Conservation (phyloP, 2,329 filamentous ascomycete species). For the Aspergillus sp. region DNA sequence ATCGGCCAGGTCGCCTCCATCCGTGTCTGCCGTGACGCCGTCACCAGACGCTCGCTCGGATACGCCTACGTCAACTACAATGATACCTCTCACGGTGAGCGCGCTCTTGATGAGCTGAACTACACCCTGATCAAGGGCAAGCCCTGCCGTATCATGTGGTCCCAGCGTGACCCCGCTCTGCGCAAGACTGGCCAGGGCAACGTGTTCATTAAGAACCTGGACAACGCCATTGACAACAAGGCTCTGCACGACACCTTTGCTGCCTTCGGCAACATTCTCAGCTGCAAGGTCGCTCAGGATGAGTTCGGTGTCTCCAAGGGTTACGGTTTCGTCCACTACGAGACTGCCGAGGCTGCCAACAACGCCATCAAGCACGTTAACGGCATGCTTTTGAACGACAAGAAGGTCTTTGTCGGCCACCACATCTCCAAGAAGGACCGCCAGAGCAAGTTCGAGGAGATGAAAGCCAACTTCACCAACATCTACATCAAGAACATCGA, state of each 20-base stretch:
- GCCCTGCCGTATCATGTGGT: conserved; percentile 99
- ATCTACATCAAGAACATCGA: conserved; percentile 99
- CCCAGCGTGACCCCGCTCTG: conserved; percentile 96
- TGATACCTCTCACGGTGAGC: conserved; percentile 92
- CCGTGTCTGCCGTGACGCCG: conserved; percentile 98
- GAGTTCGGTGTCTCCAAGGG: conserved; percentile 97
- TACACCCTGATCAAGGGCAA: conserved; percentile 99
- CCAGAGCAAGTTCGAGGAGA: conserved; percentile 99
- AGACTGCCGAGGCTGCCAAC: conserved; percentile 94
- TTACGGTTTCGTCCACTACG: conserved; percentile 99
- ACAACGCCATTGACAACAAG: conserved; percentile 99
- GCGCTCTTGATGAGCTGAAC: conserved; percentile 98
- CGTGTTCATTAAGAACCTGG: conserved; percentile 99
- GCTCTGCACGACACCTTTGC: conserved; percentile 99
- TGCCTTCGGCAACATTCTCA: conserved; percentile 97
- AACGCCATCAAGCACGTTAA: conserved; percentile 99
- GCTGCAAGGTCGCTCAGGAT: conserved; percentile 99
- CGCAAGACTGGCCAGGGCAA: conserved; percentile 99
- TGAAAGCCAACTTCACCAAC: conserved; percentile 99
- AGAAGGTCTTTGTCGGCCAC: conserved; percentile 99
- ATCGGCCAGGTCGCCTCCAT: conserved; percentile 99
- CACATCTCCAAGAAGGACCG: conserved; percentile 99
- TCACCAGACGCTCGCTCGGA: conserved; percentile 96
- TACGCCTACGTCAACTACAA: conserved; percentile 99
- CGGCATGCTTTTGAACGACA: conserved; percentile 99